These are phyloP conservation scores for Micromonas pusilla DNA, from an alignment of 139 green algal genomes.

Conservation along the genomic window DNA sequence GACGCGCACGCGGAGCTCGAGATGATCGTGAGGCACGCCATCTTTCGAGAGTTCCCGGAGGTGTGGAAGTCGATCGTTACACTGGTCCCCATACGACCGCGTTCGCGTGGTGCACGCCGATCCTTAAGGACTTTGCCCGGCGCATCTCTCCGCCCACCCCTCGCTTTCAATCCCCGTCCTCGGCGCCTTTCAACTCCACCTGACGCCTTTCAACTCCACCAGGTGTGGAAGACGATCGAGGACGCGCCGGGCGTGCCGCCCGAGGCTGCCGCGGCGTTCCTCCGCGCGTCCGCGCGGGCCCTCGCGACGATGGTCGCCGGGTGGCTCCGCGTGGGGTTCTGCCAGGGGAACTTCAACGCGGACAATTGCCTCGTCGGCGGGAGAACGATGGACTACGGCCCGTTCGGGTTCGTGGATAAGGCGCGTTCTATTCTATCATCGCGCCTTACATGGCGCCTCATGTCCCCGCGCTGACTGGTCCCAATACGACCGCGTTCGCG, in stretches of 20 bases:
- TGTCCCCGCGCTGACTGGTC: too few relatives aligned
- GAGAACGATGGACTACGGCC: conserved; percentile 42
- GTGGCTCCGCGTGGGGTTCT: conserved; percentile 35
- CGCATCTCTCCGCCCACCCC: too few relatives aligned
- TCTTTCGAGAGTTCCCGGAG: conserved; percentile 33
- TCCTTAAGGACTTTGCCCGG: too few relatives aligned
- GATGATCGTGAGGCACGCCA: conserved; percentile 28
- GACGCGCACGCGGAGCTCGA: conserved; percentile 21
- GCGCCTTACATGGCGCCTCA: too few relatives aligned
- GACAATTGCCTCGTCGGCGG: conserved; percentile 39
- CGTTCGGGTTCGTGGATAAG: conserved; percentile 40
- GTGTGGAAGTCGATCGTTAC: too few relatives aligned
- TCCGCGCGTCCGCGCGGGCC: background rate
- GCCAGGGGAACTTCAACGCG: conserved; percentile 38
- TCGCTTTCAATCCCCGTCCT: too few relatives aligned
- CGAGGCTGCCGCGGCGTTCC: conserved; percentile 5
- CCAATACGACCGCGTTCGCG: too few relatives aligned
- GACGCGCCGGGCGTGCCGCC: background rate
- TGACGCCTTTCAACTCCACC: too few relatives aligned
- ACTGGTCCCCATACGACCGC: too few relatives aligned
- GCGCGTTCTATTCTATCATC: too few relatives aligned
- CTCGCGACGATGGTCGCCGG: conserved; percentile 23
- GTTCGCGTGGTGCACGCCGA: too few relatives aligned
- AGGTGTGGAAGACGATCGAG: conserved; percentile 5
- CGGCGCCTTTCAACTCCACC: too few relatives aligned